Evolutionary conservation across 768 basidiomycete genomes (phyloP).

Genomic region (Psilocybe sp.): DNA sequence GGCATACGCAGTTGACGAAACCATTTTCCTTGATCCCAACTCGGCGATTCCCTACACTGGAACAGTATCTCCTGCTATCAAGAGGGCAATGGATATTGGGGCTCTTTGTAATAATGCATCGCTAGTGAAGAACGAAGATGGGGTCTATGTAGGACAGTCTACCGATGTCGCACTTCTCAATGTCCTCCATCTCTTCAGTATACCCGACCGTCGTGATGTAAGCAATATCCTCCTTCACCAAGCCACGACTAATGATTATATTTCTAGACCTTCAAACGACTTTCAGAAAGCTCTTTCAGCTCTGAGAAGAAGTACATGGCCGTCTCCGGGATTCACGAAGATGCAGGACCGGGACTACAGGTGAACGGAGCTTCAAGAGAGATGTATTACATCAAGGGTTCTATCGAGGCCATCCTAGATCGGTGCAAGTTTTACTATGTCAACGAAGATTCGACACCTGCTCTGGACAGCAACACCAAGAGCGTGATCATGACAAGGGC

Average conservation of each 20-base stretch:
- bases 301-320: conserved; percentile 96
- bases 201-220: conserved; percentile 72
- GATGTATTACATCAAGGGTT: conserved; percentile 89
- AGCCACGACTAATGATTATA: neutral
- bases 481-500: conserved; percentile 71
- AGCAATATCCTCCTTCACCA: conserved; percentile 20
- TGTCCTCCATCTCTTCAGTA: conserved; percentile 61
- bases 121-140: conserved; percentile 58
- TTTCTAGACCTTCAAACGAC: neutral
- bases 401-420: conserved; percentile 83
- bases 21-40: conserved; percentile 59
- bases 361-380: conserved; percentile 49
- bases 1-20: conserved; percentile 85
- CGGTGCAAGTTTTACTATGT: conserved; percentile 90
- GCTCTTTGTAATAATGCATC: conserved; percentile 90
- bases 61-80: conserved; percentile 60
- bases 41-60: conserved; percentile 32
- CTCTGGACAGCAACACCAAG: conserved; percentile 66
- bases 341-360: conserved; percentile 23
- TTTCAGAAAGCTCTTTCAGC: conserved; percentile 75
- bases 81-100: conserved; percentile 78
- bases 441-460: conserved; percentile 83
- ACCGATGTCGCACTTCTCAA: conserved; percentile 93
- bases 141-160: conserved; percentile 78
- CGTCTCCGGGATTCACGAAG: conserved; percentile 69